Evolutionary conservation across 345 rosid genomes (phyloP).

Genomic region (Angophora floribunda): DNA sequence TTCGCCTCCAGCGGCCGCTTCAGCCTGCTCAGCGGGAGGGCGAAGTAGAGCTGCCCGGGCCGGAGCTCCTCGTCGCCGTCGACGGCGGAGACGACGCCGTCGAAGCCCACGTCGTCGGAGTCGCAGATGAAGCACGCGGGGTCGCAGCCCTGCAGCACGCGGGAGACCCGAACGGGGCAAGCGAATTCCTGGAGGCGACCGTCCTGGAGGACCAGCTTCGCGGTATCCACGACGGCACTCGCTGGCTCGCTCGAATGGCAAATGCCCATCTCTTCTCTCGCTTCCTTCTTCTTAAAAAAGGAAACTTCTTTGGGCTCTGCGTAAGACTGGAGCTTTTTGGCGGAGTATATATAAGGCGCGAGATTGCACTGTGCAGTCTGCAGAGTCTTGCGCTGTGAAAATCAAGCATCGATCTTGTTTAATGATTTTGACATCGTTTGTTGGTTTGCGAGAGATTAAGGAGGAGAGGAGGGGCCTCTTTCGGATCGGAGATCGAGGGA

Average conservation of each 20-base stretch:
- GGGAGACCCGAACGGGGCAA: slow-evolving; percentile 37
- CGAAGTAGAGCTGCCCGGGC: slow-evolving; percentile 31
- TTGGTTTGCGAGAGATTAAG: not conserved
- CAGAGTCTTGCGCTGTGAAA: not conserved
- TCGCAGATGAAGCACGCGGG: slow-evolving; percentile 24
- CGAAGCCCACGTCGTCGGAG: slow-evolving; percentile 36
- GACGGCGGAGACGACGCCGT: slow-evolving; percentile 19
- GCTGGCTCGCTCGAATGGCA: not conserved
- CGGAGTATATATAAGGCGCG: not conserved
- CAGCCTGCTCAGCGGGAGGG: slow-evolving; percentile 21
- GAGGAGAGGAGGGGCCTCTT: not conserved
- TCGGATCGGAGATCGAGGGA: not conserved
- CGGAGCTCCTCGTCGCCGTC: slow-evolving; percentile 27
- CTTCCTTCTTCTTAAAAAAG: not conserved
- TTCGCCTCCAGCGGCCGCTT: slow-evolving; percentile 19
- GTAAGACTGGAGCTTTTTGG: not conserved
- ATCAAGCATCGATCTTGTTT: not conserved
- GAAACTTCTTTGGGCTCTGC: not conserved
- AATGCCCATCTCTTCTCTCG: not conserved
- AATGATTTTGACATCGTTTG: not conserved
- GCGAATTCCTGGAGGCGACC: slow-evolving; percentile 51
- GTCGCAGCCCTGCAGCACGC: slow-evolving; percentile 12
- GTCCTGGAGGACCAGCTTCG: slow-evolving; percentile 49
- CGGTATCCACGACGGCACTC: slow-evolving; percentile 12
- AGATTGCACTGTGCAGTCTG: not conserved